A percentile compares a stretch with the other conserved stretches of the same genome.
Evolutionary conservation across 768 basidiomycete genomes (phyloP).

Genomic region (Macrolepiota dolichaula): DNA sequence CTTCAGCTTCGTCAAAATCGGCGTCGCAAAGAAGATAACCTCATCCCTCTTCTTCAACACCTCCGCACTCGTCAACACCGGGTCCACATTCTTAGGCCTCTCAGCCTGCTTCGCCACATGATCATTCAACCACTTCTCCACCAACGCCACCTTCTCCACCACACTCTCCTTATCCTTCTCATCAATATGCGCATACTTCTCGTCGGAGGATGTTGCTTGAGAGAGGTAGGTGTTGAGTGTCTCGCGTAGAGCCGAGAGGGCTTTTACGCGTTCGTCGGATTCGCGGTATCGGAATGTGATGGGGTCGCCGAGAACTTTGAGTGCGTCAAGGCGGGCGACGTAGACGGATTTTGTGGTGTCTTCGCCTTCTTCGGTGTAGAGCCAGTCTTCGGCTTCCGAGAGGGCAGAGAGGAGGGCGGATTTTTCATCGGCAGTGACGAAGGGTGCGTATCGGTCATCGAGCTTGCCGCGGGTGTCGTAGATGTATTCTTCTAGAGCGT

Average conservation of each 20-base stretch:
- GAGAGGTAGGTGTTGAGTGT: slow-evolving; percentile 82
- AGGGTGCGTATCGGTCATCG: slow-evolving; percentile 81
- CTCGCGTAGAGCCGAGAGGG: slow-evolving; percentile 78
- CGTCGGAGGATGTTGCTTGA: slow-evolving; percentile 80
- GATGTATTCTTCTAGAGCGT: slow-evolving; percentile 97
- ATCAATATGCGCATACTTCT: slow-evolving; percentile 86
- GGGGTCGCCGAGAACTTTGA: slow-evolving; percentile 86
- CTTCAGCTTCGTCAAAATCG: slow-evolving; percentile 90
- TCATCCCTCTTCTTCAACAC: slow-evolving; percentile 92
- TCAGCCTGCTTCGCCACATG: slow-evolving; percentile 84
- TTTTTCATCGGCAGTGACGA: slow-evolving; percentile 76
- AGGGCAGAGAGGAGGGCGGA: slow-evolving; percentile 66
- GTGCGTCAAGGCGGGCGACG: slow-evolving; percentile 72
- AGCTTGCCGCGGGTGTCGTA: slow-evolving; percentile 94
- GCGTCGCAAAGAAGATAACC: slow-evolving; percentile 82
- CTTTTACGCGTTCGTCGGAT: slow-evolving; percentile 71
- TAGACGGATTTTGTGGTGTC: slow-evolving; percentile 97
- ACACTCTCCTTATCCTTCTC: slow-evolving; percentile 83
- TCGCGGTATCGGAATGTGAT: slow-evolving; percentile 83
- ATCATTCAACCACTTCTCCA: slow-evolving; percentile 97
- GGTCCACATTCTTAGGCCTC: slow-evolving; percentile 84
- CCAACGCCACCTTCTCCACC: slow-evolving; percentile 85
- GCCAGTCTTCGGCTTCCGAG: slow-evolving; percentile 88
- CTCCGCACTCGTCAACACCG: slow-evolving; percentile 77
- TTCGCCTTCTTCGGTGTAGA: slow-evolving; percentile 96